phyloP scores from a whole-genome alignment of 495 filamentous ascomycete species.

The Aspergillus funiculosus region DNA sequence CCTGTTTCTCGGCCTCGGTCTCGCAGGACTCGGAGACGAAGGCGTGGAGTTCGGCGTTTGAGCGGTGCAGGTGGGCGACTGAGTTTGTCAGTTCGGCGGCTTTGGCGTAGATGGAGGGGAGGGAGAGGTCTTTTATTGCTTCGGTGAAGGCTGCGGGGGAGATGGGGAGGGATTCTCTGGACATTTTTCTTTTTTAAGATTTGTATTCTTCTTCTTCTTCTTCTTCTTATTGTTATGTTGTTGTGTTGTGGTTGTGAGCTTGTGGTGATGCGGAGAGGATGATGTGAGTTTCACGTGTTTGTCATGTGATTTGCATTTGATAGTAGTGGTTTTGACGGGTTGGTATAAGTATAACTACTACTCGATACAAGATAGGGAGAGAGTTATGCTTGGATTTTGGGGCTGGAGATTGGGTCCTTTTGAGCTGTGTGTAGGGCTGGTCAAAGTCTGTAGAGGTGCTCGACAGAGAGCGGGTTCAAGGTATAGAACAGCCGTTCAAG shows the following conservation, averaged over 20 bases:
- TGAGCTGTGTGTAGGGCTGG: no score
- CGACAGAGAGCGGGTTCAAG: no score
- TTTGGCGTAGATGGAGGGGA: constrained; percentile 70
- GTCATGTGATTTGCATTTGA: no score
- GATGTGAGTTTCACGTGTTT: background rate
- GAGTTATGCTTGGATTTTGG: no score
- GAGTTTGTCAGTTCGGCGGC: constrained; percentile 75
- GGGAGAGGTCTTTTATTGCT: constrained; percentile 66
- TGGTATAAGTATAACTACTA: background rate
- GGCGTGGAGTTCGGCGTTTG: constrained; percentile 64
- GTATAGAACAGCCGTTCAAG: no score
- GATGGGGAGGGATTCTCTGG: constrained; percentile 34
- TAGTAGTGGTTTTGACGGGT: background rate
- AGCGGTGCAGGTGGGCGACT: constrained; percentile 73
- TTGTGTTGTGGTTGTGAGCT: background rate
- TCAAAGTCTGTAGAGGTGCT: no score
- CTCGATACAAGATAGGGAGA: no score
- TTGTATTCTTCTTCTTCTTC: background rate
- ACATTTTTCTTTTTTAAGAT: constrained; percentile 27
- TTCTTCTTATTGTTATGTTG: background rate
- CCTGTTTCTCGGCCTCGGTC: constrained; percentile 59
- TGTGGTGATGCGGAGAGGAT: constrained; percentile 1
- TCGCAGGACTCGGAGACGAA: constrained; percentile 49
- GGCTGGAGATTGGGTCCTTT: no score
- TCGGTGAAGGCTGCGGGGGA: constrained; percentile 46